Conservation (phyloP, 352 stramenopile genomes). For the Globisporangium okanoganense region DNA sequence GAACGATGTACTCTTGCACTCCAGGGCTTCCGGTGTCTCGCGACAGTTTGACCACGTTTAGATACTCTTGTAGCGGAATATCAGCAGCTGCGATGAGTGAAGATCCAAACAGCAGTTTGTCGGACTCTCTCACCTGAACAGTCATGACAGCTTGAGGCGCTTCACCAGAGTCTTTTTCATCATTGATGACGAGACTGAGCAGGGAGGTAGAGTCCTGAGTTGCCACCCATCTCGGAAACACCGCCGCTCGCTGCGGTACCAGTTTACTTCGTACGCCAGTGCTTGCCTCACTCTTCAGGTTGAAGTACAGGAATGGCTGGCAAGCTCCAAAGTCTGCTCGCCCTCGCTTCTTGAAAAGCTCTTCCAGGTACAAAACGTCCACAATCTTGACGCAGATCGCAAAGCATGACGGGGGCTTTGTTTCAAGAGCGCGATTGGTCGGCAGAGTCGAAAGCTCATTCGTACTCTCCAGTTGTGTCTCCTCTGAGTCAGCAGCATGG, state of each 20-base stretch:
- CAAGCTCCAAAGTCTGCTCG: conserved; percentile 40
- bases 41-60: conserved; percentile 28
- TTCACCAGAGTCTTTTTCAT: conserved; percentile 6
- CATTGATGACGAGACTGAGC: conserved; percentile 34
- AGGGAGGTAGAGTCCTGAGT: conserved; percentile 23
- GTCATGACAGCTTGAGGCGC: conserved; percentile 24
- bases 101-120: conserved; percentile 69
- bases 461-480: not conserved
- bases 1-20: conserved; percentile 48
- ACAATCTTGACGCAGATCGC: conserved; percentile 44
- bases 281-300: conserved; percentile 22
- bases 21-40: conserved; percentile 15
- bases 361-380: conserved; percentile 47
- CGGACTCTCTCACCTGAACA: conserved; percentile 68
- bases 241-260: conserved; percentile 33
- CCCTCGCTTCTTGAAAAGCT: conserved; percentile 44
- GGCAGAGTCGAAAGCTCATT: not conserved
- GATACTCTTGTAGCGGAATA: conserved; percentile 49
- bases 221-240: conserved; percentile 68
- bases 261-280: conserved; percentile 38
- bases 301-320: conserved; percentile 48
- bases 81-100: conserved; percentile 47
- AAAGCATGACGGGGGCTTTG: not conserved
- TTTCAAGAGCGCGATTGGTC: not conserved
- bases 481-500: not conserved